These are phyloP conservation scores for Teratosphaeria pseudoeucalypti DNA, from an alignment of 2,329 filamentous ascomycete genomes.

Conservation along the genomic window DNA sequence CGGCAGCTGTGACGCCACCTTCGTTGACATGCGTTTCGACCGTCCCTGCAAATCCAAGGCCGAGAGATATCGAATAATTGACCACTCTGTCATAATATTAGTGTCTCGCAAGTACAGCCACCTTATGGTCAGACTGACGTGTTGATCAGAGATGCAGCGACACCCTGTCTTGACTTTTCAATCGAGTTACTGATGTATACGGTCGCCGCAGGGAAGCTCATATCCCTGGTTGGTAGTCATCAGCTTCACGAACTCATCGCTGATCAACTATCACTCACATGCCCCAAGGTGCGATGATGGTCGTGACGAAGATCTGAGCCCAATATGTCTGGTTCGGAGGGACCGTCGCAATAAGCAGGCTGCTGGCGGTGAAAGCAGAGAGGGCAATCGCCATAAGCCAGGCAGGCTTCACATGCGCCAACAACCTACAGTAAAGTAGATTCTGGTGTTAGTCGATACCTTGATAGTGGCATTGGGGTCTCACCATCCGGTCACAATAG, in stretches of 20 bases:
- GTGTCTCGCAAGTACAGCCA: neutral
- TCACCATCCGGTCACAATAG: conserved; percentile 27
- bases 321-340: conserved; percentile 52
- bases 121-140: neutral
- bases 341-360: conserved; percentile 33
- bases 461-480: too few relatives aligned
- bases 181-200: conserved; percentile 48
- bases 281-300: conserved; percentile 40
- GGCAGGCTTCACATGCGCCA: conserved; percentile 17
- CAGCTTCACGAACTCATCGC: neutral
- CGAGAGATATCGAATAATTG: conserved; percentile 59
- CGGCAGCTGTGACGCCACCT: conserved; percentile 25
- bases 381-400: conserved; percentile 31
- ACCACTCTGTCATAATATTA: conserved; percentile 40
- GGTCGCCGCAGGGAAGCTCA: conserved; percentile 54
- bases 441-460: too few relatives aligned
- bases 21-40: conserved; percentile 43
- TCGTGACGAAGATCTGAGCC: conserved; percentile 50
- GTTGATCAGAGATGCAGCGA: conserved; percentile 48
- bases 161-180: conserved; percentile 38
- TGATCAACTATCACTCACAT: conserved; percentile 30
- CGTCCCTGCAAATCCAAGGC: conserved; percentile 55
- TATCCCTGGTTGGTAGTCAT: conserved; percentile 41
- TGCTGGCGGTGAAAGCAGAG: conserved; percentile 31
- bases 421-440: conserved; percentile 1